Evolutionary conservation across 257 asterid genomes (phyloP).

Genomic region (Gentiana dahurica): DNA sequence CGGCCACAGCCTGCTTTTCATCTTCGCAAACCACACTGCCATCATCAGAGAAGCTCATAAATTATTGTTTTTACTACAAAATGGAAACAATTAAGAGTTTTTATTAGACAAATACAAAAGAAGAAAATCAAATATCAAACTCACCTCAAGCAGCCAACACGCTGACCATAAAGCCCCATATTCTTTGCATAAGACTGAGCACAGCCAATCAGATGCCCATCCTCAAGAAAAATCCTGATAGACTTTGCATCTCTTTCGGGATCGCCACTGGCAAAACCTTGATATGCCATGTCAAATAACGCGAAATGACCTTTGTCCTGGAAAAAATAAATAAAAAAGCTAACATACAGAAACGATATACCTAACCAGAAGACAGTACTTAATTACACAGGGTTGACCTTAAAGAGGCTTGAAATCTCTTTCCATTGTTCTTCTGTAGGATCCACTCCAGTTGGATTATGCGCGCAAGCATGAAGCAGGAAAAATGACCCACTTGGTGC

Average conservation of each 20-base stretch:
- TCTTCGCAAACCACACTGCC: constrained; percentile 86
- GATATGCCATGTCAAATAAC: constrained; percentile 98
- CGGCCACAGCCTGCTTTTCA: constrained; percentile 86
- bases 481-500: constrained; percentile 92
- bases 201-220: constrained; percentile 92
- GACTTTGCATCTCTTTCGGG: constrained; percentile 94
- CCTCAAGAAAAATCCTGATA: constrained; percentile 87
- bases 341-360: neutral
- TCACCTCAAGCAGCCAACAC: constrained; percentile 95
- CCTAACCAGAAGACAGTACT: neutral
- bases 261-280: constrained; percentile 98
- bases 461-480: constrained; percentile 98
- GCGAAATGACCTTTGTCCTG: constrained; percentile 92
- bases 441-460: constrained; percentile 98
- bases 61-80: too few species aligned
- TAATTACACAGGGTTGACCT: constrained; percentile 33
- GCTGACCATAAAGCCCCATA: constrained; percentile 98
- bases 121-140: constrained; percentile 2
- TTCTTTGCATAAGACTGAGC: constrained; percentile 96
- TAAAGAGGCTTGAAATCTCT: constrained; percentile 80
- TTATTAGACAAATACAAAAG: neutral
- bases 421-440: constrained; percentile 97
- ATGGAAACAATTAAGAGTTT: neutral
- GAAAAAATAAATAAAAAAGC: constrained; percentile 6
- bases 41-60: neutral